Conservation (phyloP, 768 basidiomycete species). For the Termitomyces sp. region DNA sequence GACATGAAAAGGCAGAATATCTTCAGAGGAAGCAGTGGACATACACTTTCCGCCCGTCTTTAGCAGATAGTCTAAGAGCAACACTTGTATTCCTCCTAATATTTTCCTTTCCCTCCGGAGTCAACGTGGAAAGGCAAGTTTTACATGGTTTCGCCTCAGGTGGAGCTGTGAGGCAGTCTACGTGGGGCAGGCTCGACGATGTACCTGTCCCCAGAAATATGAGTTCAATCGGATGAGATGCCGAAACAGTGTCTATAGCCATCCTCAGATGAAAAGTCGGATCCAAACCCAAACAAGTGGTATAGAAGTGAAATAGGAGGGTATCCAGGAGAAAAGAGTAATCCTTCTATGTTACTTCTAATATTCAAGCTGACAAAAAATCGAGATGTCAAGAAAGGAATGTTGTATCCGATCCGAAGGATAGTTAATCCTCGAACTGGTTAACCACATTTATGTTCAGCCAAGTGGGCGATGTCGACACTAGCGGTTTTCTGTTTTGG, state of each 20-base stretch:
- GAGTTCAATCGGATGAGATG: slow-evolving; percentile 39
- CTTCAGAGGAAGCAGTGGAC: slow-evolving; percentile 22
- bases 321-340: not conserved
- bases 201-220: slow-evolving; percentile 85
- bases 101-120: slow-evolving; percentile 75
- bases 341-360: not conserved
- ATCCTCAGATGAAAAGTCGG: not conserved
- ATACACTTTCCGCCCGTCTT: slow-evolving; percentile 43
- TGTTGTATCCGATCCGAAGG: not conserved
- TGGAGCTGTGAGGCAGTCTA: slow-evolving; percentile 72
- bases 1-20: not conserved
- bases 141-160: slow-evolving; percentile 43
- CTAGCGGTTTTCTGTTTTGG: too few relatives aligned
- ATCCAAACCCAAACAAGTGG: not conserved
- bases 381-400: not conserved
- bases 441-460: too few relatives aligned
- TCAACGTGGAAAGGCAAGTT: slow-evolving; percentile 65
- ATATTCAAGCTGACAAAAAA: not conserved
- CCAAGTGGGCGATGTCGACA: too few relatives aligned
- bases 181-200: slow-evolving; percentile 64
- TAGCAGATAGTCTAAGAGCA: slow-evolving; percentile 45
- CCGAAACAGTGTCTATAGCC: slow-evolving; percentile 3
- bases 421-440: not conserved
- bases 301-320: not conserved
- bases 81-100: slow-evolving; percentile 79